phyloP scores from a whole-genome alignment of 2,329 filamentous ascomycete genomes.

The Trichophyton simii region DNA sequence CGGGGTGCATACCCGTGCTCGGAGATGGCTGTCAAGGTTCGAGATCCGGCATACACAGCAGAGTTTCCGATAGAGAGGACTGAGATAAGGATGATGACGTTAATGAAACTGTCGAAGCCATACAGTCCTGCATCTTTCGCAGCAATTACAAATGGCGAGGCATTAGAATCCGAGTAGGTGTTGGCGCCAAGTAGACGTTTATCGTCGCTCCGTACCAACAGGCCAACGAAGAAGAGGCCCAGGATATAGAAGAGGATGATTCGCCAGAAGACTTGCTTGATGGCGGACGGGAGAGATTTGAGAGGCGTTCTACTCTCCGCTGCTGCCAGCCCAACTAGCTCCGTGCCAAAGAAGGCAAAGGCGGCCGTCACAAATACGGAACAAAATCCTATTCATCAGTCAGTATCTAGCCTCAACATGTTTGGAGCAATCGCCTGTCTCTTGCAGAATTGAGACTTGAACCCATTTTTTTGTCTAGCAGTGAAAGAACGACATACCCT shows the following conservation, averaged over 20 bases:
- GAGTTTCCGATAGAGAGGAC: constrained; percentile 59
- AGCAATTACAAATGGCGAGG: constrained; percentile 57
- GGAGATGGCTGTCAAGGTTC: constrained; percentile 64
- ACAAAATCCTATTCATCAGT: constrained; percentile 42
- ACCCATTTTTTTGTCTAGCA: too few species aligned
- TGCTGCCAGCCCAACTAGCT: constrained; percentile 44
- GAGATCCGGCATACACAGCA: constrained; percentile 48
- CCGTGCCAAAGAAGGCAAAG: constrained; percentile 28
- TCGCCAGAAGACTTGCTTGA: constrained; percentile 42
- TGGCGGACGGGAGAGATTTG: constrained; percentile 42
- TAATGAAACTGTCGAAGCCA: constrained; percentile 58
- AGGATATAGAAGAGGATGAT: constrained; percentile 47
- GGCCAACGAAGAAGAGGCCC: constrained; percentile 45
- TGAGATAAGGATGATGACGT: constrained; percentile 61
- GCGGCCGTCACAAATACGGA: constrained; percentile 35
- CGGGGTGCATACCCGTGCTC: constrained; percentile 57
- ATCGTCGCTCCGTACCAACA: constrained; percentile 39
- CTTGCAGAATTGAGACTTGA: too few species aligned
- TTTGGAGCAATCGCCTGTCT: background rate
- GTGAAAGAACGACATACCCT: constrained; percentile 11
- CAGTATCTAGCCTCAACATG: background rate
- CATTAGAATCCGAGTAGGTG: constrained; percentile 24
- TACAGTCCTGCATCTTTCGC: constrained; percentile 54
- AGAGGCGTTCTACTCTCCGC: constrained; percentile 43
- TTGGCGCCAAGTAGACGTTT: constrained; percentile 28